Conservation (phyloP, 257 asterid species). For the Forsythia suspensa region DNA sequence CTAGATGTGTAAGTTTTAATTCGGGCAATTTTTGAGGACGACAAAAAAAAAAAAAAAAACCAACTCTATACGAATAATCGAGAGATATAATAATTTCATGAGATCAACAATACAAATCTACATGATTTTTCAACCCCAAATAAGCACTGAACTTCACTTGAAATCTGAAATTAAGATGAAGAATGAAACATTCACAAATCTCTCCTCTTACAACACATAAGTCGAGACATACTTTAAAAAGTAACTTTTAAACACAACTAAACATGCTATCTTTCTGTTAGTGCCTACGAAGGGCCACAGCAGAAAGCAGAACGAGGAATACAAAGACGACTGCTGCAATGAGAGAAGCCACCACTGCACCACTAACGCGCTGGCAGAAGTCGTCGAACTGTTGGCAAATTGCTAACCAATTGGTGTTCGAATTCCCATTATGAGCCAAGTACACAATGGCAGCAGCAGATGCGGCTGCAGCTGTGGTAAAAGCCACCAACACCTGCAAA, state of each 20-base stretch:
- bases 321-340: slow-evolving; percentile 33
- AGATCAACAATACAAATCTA: no score
- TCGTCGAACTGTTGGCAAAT: slow-evolving; percentile 47
- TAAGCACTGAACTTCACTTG: no score
- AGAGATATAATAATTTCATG: no score
- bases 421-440: slow-evolving; percentile 50
- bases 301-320: slow-evolving; percentile 42
- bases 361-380: slow-evolving; percentile 46
- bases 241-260: neutral
- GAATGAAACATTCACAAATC: no score
- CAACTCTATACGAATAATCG: no score
- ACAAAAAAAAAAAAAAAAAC: no score
- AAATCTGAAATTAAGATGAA: no score
- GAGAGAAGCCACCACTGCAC: slow-evolving; percentile 51
- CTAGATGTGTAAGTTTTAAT: no score
- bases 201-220: no score
- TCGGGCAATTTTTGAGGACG: no score
- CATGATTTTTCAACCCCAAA: no score
- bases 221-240: neutral
- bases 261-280: neutral
- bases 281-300: slow-evolving; percentile 20
- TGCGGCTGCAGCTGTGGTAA: slow-evolving; percentile 43
- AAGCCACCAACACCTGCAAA: slow-evolving; percentile 35
- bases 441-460: slow-evolving; percentile 53
- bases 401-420: slow-evolving; percentile 48